A percentile compares a stretch with the other conserved stretches of the same genome.
These are phyloP conservation scores for Vaccinium corymbosum DNA, from an alignment of 148 eudicot species.

Conservation along the genomic window DNA sequence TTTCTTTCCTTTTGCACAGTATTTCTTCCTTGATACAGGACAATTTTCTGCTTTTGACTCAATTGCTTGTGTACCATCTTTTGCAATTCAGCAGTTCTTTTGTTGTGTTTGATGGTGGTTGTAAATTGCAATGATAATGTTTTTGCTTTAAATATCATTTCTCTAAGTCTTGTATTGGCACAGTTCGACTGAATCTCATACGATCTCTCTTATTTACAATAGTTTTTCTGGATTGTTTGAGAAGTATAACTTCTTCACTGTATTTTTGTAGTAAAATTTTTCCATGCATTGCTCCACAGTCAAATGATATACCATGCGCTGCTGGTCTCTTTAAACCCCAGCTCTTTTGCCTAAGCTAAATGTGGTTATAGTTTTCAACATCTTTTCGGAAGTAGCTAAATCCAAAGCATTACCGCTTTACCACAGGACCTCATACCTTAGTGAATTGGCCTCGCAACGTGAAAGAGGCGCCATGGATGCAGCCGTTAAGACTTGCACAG, in stretches of 20 bases:
- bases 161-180: background rate
- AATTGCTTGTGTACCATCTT: background rate
- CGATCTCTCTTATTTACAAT: background rate
- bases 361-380: background rate
- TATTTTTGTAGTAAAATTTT: background rate
- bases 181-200: background rate
- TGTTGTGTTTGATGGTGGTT: background rate
- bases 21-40: background rate
- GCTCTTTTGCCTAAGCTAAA: slow-evolving; percentile 1
- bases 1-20: background rate
- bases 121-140: background rate
- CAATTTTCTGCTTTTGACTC: background rate
- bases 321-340: background rate
- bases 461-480: slow-evolving; percentile 5
- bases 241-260: background rate
- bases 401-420: background rate
- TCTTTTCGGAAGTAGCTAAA: slow-evolving; percentile 7
- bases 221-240: background rate
- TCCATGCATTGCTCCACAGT: background rate
- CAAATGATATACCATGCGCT: background rate
- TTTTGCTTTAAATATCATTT: background rate
- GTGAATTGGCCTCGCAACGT: background rate
- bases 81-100: background rate
- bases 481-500: background rate
- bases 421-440: background rate